phyloP scores from a whole-genome alignment of 768 basidiomycete genomes.

The Mycena sanguinolenta region DNA sequence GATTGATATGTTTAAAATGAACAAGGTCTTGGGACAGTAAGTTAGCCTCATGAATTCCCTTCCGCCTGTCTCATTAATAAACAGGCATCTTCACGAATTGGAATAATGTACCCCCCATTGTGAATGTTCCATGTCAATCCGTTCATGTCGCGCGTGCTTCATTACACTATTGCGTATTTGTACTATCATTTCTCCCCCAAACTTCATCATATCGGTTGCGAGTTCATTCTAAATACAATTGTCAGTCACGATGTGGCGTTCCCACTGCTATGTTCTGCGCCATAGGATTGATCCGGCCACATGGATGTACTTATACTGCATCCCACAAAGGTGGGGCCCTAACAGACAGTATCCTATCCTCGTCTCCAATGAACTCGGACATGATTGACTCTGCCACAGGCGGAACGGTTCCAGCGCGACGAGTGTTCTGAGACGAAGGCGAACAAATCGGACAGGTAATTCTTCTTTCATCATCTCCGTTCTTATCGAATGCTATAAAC shows the following conservation, averaged over 20 bases:
- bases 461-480: no score
- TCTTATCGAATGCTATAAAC: no score
- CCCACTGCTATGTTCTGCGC: not conserved
- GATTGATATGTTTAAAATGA: constrained; percentile 96
- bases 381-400: no score
- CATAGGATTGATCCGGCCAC: not conserved
- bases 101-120: constrained; percentile 33
- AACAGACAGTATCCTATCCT: no score
- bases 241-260: not conserved
- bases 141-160: constrained; percentile 5
- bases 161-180: constrained; percentile 19
- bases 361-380: no score
- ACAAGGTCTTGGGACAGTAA: constrained; percentile 87
- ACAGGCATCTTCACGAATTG: constrained; percentile 54
- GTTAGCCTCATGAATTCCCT: constrained; percentile 36
- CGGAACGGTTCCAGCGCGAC: no score
- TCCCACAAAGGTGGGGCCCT: no score
- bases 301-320: not conserved
- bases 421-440: no score
- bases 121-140: not conserved
- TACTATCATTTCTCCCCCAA: constrained; percentile 11
- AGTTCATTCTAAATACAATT: constrained; percentile 5
- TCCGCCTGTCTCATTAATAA: not conserved
- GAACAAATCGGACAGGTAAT: no score
- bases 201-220: not conserved